Evolutionary conservation across 1,139 yeast genomes (phyloP).

Genomic region (Nakaseomyces nivariensis): DNA sequence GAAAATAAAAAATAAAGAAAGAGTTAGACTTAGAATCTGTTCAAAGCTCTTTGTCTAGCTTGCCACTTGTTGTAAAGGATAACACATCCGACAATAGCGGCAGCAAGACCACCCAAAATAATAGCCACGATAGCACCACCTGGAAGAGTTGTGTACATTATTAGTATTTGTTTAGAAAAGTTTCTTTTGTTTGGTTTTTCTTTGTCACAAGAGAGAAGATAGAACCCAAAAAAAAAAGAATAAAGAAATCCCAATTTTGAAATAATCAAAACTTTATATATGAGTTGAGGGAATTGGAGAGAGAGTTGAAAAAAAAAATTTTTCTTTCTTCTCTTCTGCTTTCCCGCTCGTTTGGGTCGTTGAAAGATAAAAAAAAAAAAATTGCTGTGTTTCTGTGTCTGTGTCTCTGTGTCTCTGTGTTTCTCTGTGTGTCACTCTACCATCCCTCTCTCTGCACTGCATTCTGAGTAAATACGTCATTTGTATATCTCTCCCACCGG

Average conservation of each 20-base stretch:
- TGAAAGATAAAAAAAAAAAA: too few relatives aligned
- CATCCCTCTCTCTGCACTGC: too few relatives aligned
- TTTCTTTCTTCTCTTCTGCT: neutral
- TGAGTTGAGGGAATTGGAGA: neutral
- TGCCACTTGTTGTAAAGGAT: slow-evolving; percentile 28
- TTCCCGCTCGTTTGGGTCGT: too few relatives aligned
- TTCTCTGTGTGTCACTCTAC: too few relatives aligned
- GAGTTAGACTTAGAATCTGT: slow-evolving; percentile 29
- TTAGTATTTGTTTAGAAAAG: slow-evolving; percentile 1
- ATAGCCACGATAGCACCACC: slow-evolving; percentile 46
- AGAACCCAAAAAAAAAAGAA: neutral
- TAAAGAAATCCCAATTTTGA: neutral
- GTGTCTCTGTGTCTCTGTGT: too few relatives aligned
- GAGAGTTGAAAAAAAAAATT: neutral
- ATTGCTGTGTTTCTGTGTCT: too few relatives aligned
- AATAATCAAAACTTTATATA: neutral
- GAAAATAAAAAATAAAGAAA: neutral
- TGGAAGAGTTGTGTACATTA: slow-evolving; percentile 35
- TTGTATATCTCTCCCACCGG: too few relatives aligned
- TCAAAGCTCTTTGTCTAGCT: slow-evolving; percentile 33
- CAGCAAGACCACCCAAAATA: slow-evolving; percentile 38
- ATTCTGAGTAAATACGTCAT: too few relatives aligned
- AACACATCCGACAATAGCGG: slow-evolving; percentile 30
- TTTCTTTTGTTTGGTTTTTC: neutral
- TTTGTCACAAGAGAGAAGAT: neutral